Evolutionary conservation across 192 early-diverging fungal species (phyloP).

Genomic region (Coemansia sp.): DNA sequence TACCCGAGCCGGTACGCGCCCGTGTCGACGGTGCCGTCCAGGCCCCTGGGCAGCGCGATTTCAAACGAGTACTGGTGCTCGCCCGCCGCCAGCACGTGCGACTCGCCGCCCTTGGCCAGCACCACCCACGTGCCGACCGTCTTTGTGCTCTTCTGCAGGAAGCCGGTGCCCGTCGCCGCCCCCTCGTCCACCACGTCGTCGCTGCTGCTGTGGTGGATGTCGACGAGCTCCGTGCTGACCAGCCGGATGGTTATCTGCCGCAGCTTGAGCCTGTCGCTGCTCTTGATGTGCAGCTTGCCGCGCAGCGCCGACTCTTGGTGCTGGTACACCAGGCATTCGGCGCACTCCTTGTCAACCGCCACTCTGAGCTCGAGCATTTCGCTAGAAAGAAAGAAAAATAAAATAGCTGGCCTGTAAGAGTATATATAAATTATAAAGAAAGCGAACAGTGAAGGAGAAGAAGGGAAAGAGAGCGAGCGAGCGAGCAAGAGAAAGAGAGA

Average conservation of each 20-base stretch:
- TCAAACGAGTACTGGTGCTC: conserved; percentile 48
- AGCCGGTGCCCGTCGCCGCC: not conserved
- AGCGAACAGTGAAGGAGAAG: no score
- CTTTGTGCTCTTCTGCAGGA: conserved; percentile 39
- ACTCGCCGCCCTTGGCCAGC: not conserved
- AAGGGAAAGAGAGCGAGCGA: not conserved
- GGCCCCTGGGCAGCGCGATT: not conserved
- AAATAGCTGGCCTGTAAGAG: no score
- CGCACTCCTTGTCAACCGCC: conserved; percentile 21
- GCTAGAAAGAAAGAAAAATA: not conserved
- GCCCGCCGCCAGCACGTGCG: conserved; percentile 19
- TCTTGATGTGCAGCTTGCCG: conserved; percentile 28
- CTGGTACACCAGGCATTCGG: conserved; percentile 39
- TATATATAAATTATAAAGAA: no score
- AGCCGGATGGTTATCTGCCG: conserved; percentile 41
- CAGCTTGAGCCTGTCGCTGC: conserved; percentile 37
- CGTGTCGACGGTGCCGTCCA: conserved; percentile 12
- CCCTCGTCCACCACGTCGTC: not conserved
- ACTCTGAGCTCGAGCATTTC: conserved; percentile 29
- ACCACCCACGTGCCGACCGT: conserved; percentile 10
- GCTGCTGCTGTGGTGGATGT: conserved; percentile 18
- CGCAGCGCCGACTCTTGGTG: conserved; percentile 23
- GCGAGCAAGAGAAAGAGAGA: not conserved
- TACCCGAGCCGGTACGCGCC: conserved; percentile 31
- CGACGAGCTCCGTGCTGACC: conserved; percentile 35